phyloP scores from a whole-genome alignment of 768 basidiomycete genomes.

The Chalciporus chontae region DNA sequence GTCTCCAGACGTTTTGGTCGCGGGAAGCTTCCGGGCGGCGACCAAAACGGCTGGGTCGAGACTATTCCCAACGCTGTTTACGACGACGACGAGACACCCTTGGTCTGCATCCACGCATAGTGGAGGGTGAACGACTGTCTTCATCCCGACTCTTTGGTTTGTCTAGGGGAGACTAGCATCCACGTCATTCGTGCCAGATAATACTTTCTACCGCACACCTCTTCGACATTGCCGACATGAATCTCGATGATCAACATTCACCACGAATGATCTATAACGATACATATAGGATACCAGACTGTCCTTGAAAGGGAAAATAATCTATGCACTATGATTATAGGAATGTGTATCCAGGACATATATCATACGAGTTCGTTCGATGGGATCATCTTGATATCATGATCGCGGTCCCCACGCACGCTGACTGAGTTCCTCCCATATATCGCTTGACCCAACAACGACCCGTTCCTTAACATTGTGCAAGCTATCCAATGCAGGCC shows the following conservation, averaged over 20 bases:
- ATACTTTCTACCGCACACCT: not conserved
- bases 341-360: conserved; percentile 3
- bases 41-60: too few relatives aligned
- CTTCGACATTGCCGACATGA: not conserved
- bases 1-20: too few relatives aligned
- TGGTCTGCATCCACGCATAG: too few relatives aligned
- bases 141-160: too few relatives aligned
- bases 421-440: conserved; percentile 46
- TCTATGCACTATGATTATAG: conserved; percentile 3
- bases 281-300: too few relatives aligned
- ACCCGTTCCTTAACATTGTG: conserved; percentile 75
- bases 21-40: too few relatives aligned
- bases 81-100: too few relatives aligned
- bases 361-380: conserved; percentile 2
- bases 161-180: too few relatives aligned
- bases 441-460: conserved; percentile 61
- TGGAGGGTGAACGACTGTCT: too few relatives aligned
- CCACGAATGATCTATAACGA: not conserved
- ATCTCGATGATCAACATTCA: not conserved
- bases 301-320: not conserved
- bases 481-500: conserved; percentile 88
- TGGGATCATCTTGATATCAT: not conserved
- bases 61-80: too few relatives aligned
- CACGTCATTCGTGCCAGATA: too few relatives aligned
- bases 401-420: conserved; percentile 26